Evolutionary conservation across 2,329 filamentous ascomycete species (phyloP).

Genomic region (Penicillium sp.): DNA sequence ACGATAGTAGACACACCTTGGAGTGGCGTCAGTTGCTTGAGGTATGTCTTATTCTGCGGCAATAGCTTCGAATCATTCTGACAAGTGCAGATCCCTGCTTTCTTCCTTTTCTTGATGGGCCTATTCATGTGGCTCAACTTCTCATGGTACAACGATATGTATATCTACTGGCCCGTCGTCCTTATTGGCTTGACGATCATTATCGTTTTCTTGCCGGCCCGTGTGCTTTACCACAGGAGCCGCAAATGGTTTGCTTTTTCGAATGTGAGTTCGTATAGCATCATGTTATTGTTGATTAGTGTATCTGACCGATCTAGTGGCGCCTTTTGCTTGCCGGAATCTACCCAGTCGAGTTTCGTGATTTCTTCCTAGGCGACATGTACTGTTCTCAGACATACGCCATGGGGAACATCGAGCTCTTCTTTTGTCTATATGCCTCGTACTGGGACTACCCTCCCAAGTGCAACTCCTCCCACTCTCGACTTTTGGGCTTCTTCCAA

Average conservation of each 20-base stretch:
- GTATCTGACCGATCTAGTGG: slow-evolving; percentile 55
- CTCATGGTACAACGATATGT: slow-evolving; percentile 65
- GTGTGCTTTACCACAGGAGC: slow-evolving; percentile 69
- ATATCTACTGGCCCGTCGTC: slow-evolving; percentile 81
- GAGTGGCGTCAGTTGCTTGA: slow-evolving; percentile 88
- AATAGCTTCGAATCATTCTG: slow-evolving; percentile 9
- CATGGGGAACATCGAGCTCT: slow-evolving; percentile 83
- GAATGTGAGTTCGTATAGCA: slow-evolving; percentile 59
- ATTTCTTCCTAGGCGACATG: slow-evolving; percentile 97
- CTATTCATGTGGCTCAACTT: slow-evolving; percentile 91
- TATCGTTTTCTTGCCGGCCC: slow-evolving; percentile 73
- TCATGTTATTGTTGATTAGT: neutral
- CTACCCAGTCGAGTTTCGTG: slow-evolving; percentile 92
- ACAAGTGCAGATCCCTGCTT: slow-evolving; percentile 65
- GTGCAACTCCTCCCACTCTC: slow-evolving; percentile 84
- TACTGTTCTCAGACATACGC: slow-evolving; percentile 93
- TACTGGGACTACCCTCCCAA: slow-evolving; percentile 68
- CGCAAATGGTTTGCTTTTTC: slow-evolving; percentile 85
- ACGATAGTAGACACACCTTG: slow-evolving; percentile 78
- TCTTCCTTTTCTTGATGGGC: slow-evolving; percentile 72
- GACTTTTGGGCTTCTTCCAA: slow-evolving; percentile 79
- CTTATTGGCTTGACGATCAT: slow-evolving; percentile 66
- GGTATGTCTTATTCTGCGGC: slow-evolving; percentile 37
- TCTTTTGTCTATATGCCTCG: slow-evolving; percentile 89
- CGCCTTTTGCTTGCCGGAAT: slow-evolving; percentile 79